These are phyloP conservation scores for Agrostemma githago DNA, from an alignment of 148 eudicot genomes.

Conservation along the genomic window DNA sequence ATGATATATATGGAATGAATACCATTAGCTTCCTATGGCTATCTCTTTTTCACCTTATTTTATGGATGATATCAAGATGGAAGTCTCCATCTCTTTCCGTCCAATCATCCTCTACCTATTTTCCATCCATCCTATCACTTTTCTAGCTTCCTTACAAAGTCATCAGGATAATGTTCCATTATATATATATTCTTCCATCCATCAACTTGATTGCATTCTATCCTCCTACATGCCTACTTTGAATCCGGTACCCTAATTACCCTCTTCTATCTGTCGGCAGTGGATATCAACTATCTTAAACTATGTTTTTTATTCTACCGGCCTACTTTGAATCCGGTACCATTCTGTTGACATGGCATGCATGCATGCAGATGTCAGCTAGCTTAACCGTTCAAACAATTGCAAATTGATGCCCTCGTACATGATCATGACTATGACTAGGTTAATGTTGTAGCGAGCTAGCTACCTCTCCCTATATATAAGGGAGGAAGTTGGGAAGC, in stretches of 20 bases:
- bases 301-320: background rate
- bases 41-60: background rate
- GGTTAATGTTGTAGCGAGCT: background rate
- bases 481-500: background rate
- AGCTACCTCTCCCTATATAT: constrained; percentile 10
- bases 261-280: too few relatives aligned
- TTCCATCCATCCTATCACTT: constrained; percentile 21
- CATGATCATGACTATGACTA: background rate
- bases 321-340: constrained; percentile 15
- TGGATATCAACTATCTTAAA: too few relatives aligned
- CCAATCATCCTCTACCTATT: constrained; percentile 18
- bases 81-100: constrained; percentile 22
- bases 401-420: background rate
- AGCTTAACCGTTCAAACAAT: background rate
- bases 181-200: background rate
- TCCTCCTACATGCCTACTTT: too few relatives aligned
- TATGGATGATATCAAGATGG: constrained; percentile 15
- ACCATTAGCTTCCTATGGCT: background rate
- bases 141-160: constrained; percentile 17
- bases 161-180: constrained; percentile 3
- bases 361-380: background rate
- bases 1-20: background rate
- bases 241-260: too few relatives aligned
- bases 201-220: too few relatives aligned
- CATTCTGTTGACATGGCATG: background rate